A percentile compares a stretch with the other conserved stretches of the same genome.
phyloP scores from a whole-genome alignment of 179 eudicot species.

The Vitellaria paradoxa region DNA sequence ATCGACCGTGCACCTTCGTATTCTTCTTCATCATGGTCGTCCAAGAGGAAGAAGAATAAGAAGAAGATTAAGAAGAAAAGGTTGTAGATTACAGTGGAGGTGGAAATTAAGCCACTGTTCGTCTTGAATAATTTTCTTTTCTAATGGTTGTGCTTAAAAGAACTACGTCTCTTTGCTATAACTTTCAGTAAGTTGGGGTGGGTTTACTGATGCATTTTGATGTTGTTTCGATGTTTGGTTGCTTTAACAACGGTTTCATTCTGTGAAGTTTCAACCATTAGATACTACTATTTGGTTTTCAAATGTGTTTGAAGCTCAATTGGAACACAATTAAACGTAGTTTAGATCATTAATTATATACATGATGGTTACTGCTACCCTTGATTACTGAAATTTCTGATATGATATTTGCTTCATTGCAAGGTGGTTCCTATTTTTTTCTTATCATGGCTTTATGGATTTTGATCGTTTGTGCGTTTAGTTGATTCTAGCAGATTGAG shows the following conservation, averaged over 20 bases:
- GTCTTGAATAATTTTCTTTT: neutral
- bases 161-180: neutral
- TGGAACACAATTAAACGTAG: no score
- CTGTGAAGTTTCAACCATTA: neutral
- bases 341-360: no score
- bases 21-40: neutral
- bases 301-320: no score
- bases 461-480: no score
- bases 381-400: neutral
- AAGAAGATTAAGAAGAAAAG: neutral
- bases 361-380: neutral
- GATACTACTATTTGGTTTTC: neutral
- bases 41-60: neutral
- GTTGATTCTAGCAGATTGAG: no score
- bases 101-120: neutral
- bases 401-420: neutral
- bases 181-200: neutral
- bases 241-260: neutral
- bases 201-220: neutral
- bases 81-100: neutral
- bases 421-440: no score
- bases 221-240: neutral
- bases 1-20: neutral
- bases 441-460: no score
- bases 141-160: neutral